Evolutionary conservation across 768 basidiomycete genomes (phyloP).

Genomic region (Calocybe gangraenosa): DNA sequence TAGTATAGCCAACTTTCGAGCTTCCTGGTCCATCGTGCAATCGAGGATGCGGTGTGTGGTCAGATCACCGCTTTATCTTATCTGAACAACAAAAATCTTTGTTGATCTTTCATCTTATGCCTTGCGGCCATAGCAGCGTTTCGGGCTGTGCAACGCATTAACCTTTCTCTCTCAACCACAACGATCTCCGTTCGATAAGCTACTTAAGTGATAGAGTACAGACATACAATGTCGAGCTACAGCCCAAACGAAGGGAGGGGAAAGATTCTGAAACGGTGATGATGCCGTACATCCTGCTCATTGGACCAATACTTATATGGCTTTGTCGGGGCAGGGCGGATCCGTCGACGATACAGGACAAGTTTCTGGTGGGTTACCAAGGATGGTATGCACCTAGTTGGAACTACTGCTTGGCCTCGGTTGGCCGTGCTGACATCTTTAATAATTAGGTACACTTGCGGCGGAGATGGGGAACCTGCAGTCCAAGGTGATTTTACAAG

Average conservation of each 20-base stretch:
- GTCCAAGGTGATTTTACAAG: slow-evolving; percentile 53
- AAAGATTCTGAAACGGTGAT: slow-evolving; percentile 40
- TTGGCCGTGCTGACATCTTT: not conserved
- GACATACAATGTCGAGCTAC: slow-evolving; percentile 27
- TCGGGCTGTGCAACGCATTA: slow-evolving; percentile 8
- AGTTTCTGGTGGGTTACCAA: slow-evolving; percentile 83
- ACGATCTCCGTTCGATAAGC: slow-evolving; percentile 1
- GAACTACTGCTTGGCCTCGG: not conserved
- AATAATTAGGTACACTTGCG: slow-evolving; percentile 66
- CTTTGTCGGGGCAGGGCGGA: slow-evolving; percentile 43
- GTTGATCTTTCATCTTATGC: slow-evolving; percentile 1
- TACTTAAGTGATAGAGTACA: too few relatives aligned
- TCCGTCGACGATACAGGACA: slow-evolving; percentile 76
- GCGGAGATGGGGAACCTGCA: slow-evolving; percentile 64
- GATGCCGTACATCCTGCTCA: slow-evolving; percentile 3
- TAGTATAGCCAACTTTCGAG: slow-evolving; percentile 32
- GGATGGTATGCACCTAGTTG: slow-evolving; percentile 58
- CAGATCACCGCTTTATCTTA: not conserved
- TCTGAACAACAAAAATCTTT: not conserved
- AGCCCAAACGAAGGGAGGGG: slow-evolving; percentile 20
- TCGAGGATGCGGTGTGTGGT: not conserved
- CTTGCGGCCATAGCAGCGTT: slow-evolving; percentile 2
- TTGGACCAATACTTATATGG: slow-evolving; percentile 4
- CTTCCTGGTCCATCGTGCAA: slow-evolving; percentile 34
- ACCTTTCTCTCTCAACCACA: slow-evolving; percentile 4